These are phyloP conservation scores for Punica granatum DNA, from an alignment of 345 rosid genomes.

Conservation along the genomic window DNA sequence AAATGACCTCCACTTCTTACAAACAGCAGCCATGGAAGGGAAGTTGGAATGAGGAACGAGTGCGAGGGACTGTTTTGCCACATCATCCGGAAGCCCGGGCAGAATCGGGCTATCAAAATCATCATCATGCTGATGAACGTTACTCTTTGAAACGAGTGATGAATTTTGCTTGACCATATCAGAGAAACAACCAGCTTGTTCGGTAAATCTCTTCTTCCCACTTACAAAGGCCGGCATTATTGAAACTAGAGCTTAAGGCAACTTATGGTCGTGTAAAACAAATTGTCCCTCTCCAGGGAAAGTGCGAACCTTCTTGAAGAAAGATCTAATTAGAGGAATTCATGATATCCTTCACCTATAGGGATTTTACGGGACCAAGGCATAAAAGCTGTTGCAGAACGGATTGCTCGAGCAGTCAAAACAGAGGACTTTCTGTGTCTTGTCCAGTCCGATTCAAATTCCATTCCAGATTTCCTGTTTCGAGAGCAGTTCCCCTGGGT, in stretches of 20 bases:
- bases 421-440: constrained; percentile 42
- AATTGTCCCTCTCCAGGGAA: constrained; percentile 14
- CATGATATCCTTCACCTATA: constrained; percentile 76
- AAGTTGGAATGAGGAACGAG: constrained; percentile 71
- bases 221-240: constrained; percentile 42
- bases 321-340: constrained; percentile 38
- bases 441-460: constrained; percentile 55
- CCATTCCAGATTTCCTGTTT: constrained; percentile 60
- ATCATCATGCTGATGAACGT: constrained; percentile 25
- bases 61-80: constrained; percentile 72
- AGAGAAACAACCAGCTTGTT: constrained; percentile 31
- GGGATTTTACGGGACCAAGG: constrained; percentile 78
- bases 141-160: constrained; percentile 25
- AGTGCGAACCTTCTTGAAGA: constrained; percentile 14
- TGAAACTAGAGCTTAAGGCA: background rate
- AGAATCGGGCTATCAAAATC: constrained; percentile 44
- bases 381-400: constrained; percentile 61
- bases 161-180: constrained; percentile 15
- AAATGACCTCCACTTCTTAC: constrained; percentile 84
- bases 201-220: constrained; percentile 42
- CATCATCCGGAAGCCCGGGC: constrained; percentile 90
- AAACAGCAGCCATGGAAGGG: constrained; percentile 81
- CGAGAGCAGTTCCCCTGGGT: constrained; percentile 15
- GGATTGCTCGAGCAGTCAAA: constrained; percentile 43
- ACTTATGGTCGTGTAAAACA: constrained; percentile 1